phyloP scores from a whole-genome alignment of 345 rosid species.

The Salix arbutifolia region DNA sequence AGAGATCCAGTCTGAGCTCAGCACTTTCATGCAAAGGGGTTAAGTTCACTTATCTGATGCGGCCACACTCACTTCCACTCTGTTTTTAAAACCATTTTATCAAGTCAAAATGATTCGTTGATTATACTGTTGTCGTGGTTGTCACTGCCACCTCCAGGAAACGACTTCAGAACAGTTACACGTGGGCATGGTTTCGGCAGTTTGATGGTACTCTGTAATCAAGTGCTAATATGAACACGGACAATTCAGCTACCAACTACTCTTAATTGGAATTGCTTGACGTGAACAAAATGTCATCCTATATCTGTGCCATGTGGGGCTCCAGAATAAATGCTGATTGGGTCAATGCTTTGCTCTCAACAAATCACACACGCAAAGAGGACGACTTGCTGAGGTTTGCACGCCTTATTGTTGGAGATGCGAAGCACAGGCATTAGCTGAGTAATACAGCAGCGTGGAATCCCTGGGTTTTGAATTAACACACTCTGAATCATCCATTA shows the following conservation, averaged over 20 bases:
- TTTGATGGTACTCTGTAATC: neutral
- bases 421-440: neutral
- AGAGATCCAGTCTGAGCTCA: too few relatives aligned
- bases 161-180: neutral
- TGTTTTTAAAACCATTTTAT: too few relatives aligned
- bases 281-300: neutral
- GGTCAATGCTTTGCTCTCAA: neutral
- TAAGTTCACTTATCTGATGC: too few relatives aligned
- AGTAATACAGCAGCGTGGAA: neutral
- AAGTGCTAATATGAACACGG: neutral
- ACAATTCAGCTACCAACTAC: neutral
- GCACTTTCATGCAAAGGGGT: too few relatives aligned
- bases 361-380: neutral
- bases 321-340: neutral
- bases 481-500: neutral
- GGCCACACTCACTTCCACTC: too few relatives aligned
- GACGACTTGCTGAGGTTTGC: neutral
- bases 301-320: neutral
- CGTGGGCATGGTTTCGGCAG: neutral
- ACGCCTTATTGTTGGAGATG: neutral
- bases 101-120: too few relatives aligned
- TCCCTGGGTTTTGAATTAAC: too few relatives aligned
- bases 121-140: neutral
- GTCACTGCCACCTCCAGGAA: neutral
- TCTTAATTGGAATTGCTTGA: neutral